Evolutionary conservation across 2,329 filamentous ascomycete genomes (phyloP), one percentile per base, ranked within the genome.

Genomic region (Arthrobotrys sinensis): DNA sequence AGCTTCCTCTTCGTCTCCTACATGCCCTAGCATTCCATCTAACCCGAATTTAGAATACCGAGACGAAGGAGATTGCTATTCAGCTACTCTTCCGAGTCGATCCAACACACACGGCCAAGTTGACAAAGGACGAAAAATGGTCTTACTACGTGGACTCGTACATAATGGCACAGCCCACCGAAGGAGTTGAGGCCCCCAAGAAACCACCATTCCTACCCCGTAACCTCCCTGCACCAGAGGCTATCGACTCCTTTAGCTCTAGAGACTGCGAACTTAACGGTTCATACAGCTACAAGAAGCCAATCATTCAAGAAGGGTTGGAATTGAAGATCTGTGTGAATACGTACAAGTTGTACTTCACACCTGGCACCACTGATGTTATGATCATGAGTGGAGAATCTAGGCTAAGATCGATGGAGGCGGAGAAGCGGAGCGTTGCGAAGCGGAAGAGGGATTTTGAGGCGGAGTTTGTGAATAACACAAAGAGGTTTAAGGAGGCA

Each of bases 61-160:
- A 86, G 19, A 89, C 88, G 80, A 88, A 88, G 76, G 90, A 92
- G 83, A 90, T 92, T 38, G 91, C 89, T 0, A 88, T 97, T 10
- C 93, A 93, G 52, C 90, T 89, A 88, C 85, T 92, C 62, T 89
- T 90, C 81, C 87, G 89, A 65, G 89, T 91, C 62, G 90, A 92
- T 81, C 90, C 90, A 46, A 92, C 97, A 0, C 93, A 97, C 83
- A 94, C 96, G 81, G 91, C 91, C 82, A 93, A 97, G 80, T 93
- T 97, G 81, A 91, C 97, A 86, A 92, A 96, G 82, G 89, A 91
- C 63, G 91, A 91, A 71, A 91, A 93, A 79, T 99, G 96, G 96
- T 93, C 95, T 82, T 97, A 96, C 85, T 99, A 99, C 83, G 93
- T 97, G 72, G 94, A 95, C 16, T 94, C 94, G 0, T 98, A 92